Base-by-base conservation (phyloP, 2,329 filamentous ascomycete genomes). In the Monilinia polystroma region DNA sequence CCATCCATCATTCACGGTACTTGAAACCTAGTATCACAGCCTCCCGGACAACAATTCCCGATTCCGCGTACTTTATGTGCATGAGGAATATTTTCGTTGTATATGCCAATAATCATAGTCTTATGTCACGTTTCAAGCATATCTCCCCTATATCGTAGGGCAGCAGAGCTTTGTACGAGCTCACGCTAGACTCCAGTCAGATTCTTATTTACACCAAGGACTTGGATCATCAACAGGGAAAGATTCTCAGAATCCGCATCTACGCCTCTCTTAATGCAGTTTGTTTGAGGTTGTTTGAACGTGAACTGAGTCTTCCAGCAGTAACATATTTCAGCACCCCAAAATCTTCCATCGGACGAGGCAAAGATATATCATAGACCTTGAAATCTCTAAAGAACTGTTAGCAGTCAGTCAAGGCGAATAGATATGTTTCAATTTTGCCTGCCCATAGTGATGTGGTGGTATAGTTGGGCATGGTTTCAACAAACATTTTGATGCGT, bases 31-130 rank as follows among this genome's bases (percentile, higher is more conserved):
- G 26, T 53, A 52, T 54, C 16, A 20, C 32, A 23, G 49, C 23
- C 41, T 45, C 23, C 49, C 35, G 47, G 18, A 6, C 23, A 26
- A 26, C 51, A 20, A 14, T 35, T 32, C 45, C 32, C 58, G 45
- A 45, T 51, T 60, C 32, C 32, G 45, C 58, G 29, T 51, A 51
- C 45, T 60, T 43, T 2, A 58, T n/a, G 38, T 29, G 20, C 11
- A 18, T 45, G 23, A 38, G 29, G 57, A 51, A 51, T 18, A 51
- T 45, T n/a, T 43, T 45, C 23, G 29, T 35, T 51, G 45, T 29
- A 60, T 51, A 60, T 23, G 29, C 45, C 20, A 60, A 60, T 52
- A 49, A 49, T 49, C 45, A n/a, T 49, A 7, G 18, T 47, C 5
- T 7, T 18, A 18, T 47, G 16, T 47, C 5, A 47, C 1, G 23